Percentiles rank a stretch among this genome's conserved stretches.
Conservation (phyloP, 2,329 filamentous ascomycete genomes). For the Elsinoe fawcettii region DNA sequence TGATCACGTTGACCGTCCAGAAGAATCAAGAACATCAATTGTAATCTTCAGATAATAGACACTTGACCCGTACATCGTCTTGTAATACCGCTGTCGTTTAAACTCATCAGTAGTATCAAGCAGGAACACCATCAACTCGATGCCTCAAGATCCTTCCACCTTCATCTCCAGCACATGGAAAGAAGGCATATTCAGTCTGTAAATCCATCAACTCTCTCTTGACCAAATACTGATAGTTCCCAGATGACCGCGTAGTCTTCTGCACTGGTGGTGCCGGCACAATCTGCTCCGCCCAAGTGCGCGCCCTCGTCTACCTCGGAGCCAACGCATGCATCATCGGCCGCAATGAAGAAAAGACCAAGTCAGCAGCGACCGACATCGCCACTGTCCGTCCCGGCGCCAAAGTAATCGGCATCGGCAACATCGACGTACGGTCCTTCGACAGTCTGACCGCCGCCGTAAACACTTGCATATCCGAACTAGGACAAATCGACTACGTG, state of each 20-base stretch:
- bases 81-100: background rate
- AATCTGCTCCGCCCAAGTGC: conserved; percentile 90
- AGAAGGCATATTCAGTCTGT: conserved; percentile 73
- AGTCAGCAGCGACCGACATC: conserved; percentile 71
- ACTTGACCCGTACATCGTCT: background rate
- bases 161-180: conserved; percentile 48
- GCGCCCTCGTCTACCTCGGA: conserved; percentile 82
- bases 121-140: background rate
- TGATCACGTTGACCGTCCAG: background rate
- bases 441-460: conserved; percentile 65
- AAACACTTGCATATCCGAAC: conserved; percentile 68
- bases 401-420: conserved; percentile 79
- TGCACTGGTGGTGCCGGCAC: conserved; percentile 90
- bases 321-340: conserved; percentile 92
- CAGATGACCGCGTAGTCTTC: conserved; percentile 83
- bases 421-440: conserved; percentile 57
- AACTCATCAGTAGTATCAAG: background rate
- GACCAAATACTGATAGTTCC: background rate
- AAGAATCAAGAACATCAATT: background rate
- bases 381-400: conserved; percentile 68
- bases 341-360: conserved; percentile 81
- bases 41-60: background rate
- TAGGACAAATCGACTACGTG: conserved; percentile 85
- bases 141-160: conserved; percentile 1
- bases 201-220: background rate